These are phyloP conservation scores for Fusarium camptoceras DNA, from an alignment of 2,329 filamentous ascomycete genomes.

Conservation along the genomic window DNA sequence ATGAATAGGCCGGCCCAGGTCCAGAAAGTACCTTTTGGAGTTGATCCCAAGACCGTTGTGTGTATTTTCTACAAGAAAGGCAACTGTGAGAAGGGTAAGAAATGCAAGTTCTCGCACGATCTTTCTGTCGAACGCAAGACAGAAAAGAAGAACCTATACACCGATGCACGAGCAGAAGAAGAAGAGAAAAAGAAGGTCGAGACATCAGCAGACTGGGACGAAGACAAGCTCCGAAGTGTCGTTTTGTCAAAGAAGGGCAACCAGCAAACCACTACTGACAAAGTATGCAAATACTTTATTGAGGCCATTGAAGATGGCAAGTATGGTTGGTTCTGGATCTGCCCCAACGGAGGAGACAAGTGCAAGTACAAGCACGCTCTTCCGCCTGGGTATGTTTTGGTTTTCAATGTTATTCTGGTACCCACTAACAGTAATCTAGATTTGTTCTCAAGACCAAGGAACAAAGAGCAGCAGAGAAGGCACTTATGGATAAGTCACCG, in stretches of 20 bases:
- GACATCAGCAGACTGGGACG: slow-evolving; percentile 96
- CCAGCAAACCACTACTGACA: slow-evolving; percentile 93
- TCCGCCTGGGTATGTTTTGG: slow-evolving; percentile 82
- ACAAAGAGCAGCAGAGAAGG: slow-evolving; percentile 94
- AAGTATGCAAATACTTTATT: slow-evolving; percentile 99
- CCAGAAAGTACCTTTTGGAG: slow-evolving; percentile 98
- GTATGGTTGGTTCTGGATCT: slow-evolving; percentile 99
- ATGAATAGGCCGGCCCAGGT: slow-evolving; percentile 92
- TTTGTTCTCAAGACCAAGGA: slow-evolving; percentile 99
- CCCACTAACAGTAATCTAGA: slow-evolving; percentile 59
- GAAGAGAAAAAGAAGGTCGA: slow-evolving; percentile 88
- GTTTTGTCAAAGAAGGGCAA: slow-evolving; percentile 98
- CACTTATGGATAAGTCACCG: slow-evolving; percentile 93
- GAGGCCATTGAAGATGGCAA: slow-evolving; percentile 97
- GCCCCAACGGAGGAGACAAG: slow-evolving; percentile 95
- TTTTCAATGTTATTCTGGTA: neutral
- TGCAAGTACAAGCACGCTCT: slow-evolving; percentile 99
- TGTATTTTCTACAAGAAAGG: slow-evolving; percentile 99
- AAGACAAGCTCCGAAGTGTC: slow-evolving; percentile 91
- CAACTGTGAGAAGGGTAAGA: slow-evolving; percentile 94
- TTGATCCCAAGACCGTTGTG: slow-evolving; percentile 96
- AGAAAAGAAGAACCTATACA: slow-evolving; percentile 92
- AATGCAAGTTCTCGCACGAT: slow-evolving; percentile 99
- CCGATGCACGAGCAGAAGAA: slow-evolving; percentile 77
- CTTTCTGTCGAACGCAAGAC: slow-evolving; percentile 88